Evolutionary conservation across 192 early-diverging fungal genomes (phyloP).

Genomic region (Backusella sp.): DNA sequence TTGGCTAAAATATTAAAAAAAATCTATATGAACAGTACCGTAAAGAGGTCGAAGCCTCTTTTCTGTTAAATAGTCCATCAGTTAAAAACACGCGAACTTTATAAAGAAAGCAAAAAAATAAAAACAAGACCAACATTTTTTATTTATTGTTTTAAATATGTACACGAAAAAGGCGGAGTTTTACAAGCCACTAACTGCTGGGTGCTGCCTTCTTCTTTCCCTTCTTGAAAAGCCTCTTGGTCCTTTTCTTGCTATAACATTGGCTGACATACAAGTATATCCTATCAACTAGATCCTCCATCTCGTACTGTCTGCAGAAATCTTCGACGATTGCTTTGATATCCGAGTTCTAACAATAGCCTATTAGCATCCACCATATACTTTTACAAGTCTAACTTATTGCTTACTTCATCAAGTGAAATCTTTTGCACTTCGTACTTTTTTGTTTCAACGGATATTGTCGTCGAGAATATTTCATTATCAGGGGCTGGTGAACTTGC

Average conservation of each 20-base stretch:
- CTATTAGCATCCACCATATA: background rate
- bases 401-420: background rate
- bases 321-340: background rate
- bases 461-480: background rate
- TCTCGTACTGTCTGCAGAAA: background rate
- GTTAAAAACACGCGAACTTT: background rate
- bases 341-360: background rate
- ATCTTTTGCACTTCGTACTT: background rate
- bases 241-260: background rate
- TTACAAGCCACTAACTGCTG: background rate
- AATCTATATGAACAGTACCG: constrained; percentile 33
- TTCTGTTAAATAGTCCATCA: constrained; percentile 35
- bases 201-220: background rate
- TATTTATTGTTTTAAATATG: background rate
- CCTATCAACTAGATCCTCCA: background rate
- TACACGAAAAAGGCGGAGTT: background rate
- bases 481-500: background rate
- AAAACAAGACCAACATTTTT: background rate
- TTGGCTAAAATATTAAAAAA: background rate
- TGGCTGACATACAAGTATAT: background rate
- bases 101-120: background rate
- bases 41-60: constrained; percentile 59
- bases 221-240: background rate
- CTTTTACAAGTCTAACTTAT: background rate
- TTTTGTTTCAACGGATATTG: background rate